Evolutionary conservation across 257 asterid species (phyloP).

Genomic region (Anisodus tanguticus): DNA sequence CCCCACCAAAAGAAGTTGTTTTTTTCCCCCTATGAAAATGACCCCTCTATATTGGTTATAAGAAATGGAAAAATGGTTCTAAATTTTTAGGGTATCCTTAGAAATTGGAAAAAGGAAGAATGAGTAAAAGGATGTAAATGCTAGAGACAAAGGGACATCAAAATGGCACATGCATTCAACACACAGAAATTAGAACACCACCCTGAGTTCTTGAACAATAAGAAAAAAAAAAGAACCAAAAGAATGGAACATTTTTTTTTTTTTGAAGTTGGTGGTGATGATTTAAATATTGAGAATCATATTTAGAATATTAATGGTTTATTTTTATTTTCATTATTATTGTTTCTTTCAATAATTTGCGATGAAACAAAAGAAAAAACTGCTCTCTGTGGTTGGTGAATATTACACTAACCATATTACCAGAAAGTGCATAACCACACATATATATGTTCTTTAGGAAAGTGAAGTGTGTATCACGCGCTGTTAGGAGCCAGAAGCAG

Average conservation of each 20-base stretch:
- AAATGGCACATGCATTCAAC: slow-evolving; percentile 9
- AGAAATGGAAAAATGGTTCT: slow-evolving; percentile 2
- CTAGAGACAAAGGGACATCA: background rate
- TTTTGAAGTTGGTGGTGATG: slow-evolving; percentile 14
- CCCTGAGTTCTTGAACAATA: slow-evolving; percentile 24
- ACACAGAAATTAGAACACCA: background rate
- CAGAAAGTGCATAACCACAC: slow-evolving; percentile 17
- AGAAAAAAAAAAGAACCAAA: slow-evolving; percentile 9
- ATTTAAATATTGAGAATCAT: background rate
- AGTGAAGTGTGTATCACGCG: too few relatives aligned
- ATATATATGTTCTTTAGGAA: too few relatives aligned
- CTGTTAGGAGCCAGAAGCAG: background rate
- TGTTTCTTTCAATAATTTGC: background rate
- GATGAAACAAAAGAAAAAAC: background rate
- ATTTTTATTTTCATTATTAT: background rate
- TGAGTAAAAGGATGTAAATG: background rate
- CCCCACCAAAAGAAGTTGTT: background rate
- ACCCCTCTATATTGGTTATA: background rate
- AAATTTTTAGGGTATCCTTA: background rate
- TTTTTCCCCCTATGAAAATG: background rate
- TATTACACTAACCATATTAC: slow-evolving; percentile 17
- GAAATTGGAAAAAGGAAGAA: background rate
- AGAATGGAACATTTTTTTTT: slow-evolving; percentile 21
- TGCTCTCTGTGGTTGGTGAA: background rate
- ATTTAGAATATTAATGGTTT: background rate